phyloP scores from a whole-genome alignment of 129 eudicot species.

The Cynara cardunculus region DNA sequence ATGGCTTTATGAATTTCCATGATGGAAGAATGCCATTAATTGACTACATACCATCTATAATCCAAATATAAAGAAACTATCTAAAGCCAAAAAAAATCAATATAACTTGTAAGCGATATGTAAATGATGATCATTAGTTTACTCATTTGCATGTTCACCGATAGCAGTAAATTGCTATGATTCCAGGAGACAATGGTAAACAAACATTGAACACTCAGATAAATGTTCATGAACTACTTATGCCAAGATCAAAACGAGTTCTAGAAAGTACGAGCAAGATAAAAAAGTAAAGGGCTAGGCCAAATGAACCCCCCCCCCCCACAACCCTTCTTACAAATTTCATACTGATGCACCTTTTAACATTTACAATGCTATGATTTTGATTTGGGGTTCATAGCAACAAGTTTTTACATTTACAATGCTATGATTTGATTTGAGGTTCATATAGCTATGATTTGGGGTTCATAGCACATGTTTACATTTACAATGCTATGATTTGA shows the following conservation, averaged over 20 bases:
- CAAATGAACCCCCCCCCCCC: background rate
- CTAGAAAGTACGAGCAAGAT: background rate
- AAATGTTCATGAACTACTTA: background rate
- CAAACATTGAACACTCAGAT: background rate
- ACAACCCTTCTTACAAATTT: too few species aligned
- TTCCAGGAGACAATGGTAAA: background rate
- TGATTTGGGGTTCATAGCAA: too few species aligned
- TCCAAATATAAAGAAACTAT: background rate
- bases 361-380: too few species aligned
- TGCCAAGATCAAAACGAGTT: background rate
- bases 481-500: too few species aligned
- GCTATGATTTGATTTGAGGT: too few species aligned
- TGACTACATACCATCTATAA: background rate
- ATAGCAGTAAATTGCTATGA: background rate
- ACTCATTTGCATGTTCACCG: background rate
- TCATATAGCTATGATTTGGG: too few species aligned
- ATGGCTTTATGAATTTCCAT: background rate
- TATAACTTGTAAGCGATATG: background rate
- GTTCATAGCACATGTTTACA: too few species aligned
- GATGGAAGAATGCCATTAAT: background rate
- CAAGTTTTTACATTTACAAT: too few species aligned
- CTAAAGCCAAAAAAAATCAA: background rate
- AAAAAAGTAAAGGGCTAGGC: background rate
- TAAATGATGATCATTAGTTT: background rate
- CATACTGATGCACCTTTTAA: background rate